Evolutionary conservation across 2,329 filamentous ascomycete genomes (phyloP), one percentile per base, ranked within the genome.

Genomic region (Phoma sp.): DNA sequence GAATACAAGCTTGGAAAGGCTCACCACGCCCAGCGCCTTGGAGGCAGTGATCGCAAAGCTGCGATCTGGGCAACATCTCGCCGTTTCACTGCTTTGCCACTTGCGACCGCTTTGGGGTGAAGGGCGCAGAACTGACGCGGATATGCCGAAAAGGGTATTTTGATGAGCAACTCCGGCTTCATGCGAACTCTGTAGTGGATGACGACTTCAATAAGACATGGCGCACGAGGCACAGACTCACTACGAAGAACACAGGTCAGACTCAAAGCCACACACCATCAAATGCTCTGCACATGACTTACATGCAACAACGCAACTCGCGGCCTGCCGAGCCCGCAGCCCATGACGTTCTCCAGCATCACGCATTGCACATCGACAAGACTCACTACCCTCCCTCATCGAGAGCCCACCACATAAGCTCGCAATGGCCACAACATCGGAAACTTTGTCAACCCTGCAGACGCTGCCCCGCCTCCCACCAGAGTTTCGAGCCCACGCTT

Each of bases 11-110:
- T 3, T 29, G 21, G 41, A 35, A 22, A 50, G 35, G 25, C n/a
- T n/a, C 31, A 12, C 25, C n/a, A 33, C 38, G 46, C 43, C 38
- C 24, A 21, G 13, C 31, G 22, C 22, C 24, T 36, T 37, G 24
- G 8, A 31, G 39, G 15, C 25, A 17, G 10, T 27, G 27, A 33
- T 21, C 15, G 40, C 8, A 13, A 24, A 24, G 41, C 31, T 55
- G 40, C 41, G 25, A 40, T 21, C 29, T 45, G 35, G 19, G 52
- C 46, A 40, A 9, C 4, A 40, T 44, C 29, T 55, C 46, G 33
- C 35, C 8, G 41, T 51, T 55, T 50, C 52, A 55, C n/a, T 55
- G 25, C 24, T 46, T 47, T 22, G 41, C 46, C 47, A 41, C 36
- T 31, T 31, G 24, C 13, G 19, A 6, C 19, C 15, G 38, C n/a